Percentiles rank a stretch among this genome's conserved stretches.
Conservation (phyloP, 139 green algal species). For the Marvania coccoides region DNA sequence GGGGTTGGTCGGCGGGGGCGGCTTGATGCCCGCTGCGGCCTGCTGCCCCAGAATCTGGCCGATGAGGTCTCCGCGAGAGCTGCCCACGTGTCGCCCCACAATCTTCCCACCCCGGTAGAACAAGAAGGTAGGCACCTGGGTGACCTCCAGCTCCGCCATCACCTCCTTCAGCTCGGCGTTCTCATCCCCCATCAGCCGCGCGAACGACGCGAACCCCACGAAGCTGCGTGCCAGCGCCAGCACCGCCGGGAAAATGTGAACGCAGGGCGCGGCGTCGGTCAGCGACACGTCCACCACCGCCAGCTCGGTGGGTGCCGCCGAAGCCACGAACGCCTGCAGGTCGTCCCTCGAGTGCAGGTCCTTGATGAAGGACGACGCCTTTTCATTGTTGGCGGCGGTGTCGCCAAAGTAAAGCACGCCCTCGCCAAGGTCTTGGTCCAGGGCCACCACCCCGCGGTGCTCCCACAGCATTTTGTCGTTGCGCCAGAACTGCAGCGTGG, state of each 20-base stretch:
- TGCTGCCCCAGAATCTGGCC: conserved; percentile 65
- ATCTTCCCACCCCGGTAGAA: conserved; percentile 66
- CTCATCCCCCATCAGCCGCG: conserved; percentile 42
- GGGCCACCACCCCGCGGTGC: conserved; percentile 47
- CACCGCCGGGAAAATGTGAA: conserved; percentile 71
- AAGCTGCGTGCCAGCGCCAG: conserved; percentile 66
- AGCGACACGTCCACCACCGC: conserved; percentile 40
- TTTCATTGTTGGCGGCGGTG: conserved; percentile 37
- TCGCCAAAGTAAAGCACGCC: conserved; percentile 65
- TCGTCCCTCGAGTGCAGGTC: conserved; percentile 45
- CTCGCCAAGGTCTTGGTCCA: conserved; percentile 60
- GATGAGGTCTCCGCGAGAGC: conserved; percentile 73
- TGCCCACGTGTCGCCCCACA: conserved; percentile 67
- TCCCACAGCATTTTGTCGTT: conserved; percentile 65
- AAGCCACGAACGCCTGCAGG: conserved; percentile 38
- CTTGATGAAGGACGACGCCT: conserved; percentile 42
- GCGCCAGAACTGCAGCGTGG: conserved; percentile 72
- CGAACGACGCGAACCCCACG: conserved; percentile 47
- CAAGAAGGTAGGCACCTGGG: conserved; percentile 75
- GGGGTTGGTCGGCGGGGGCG: conserved; percentile 6
- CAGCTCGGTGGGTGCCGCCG: conserved; percentile 12
- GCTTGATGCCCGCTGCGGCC: conserved; percentile 25
- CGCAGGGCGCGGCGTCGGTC: conserved; percentile 25
- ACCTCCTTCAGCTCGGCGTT: conserved; percentile 21
- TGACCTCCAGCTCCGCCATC: conserved; percentile 18